Evolutionary conservation across 495 filamentous ascomycete genomes (phyloP), one percentile per base, ranked within the genome.

Genomic region (Penicillium manginii): DNA sequence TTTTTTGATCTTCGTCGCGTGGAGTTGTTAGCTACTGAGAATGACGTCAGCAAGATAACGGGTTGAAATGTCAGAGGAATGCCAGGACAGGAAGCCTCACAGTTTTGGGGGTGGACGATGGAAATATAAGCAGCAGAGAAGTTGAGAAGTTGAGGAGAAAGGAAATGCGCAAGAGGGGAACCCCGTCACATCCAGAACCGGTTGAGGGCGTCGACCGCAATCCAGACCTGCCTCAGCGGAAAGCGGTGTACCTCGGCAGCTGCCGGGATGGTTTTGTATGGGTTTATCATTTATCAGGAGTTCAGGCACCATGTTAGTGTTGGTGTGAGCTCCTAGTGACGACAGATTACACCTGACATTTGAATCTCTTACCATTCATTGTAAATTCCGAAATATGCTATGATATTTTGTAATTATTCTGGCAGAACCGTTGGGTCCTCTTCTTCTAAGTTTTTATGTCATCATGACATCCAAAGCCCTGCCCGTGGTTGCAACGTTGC

Each of bases 21-120:
- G 11, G 32, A 39, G 32, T 14, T 55, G 29, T 18, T 19, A 48
- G 29, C 15, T 19, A 48, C 53, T 35, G 40, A 39, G 54, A 32
- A 65, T 70, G 67, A 70, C 67, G 67, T 70, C 67, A 69, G 49
- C 61, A 50, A 53, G n/a, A 29, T 43, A 45, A 60, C 33, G n/a
- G 43, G 22, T 45, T 37, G 22, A 37, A 33, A 48, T 46, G 22
- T 42, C 3, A 45, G 26, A 55, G 19, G 39, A 46, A 17, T 26
- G 2, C 8, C 15, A 29, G 6, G 26, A 29, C 26, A 29, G 26
- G 26, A 8, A 29, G 9, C 6, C 26, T 29, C 26, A 29, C 26
- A 29, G 26, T 5, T 5, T 29, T 29, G 26, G 9, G 6, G 26
- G 26, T 5, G 26, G 26, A 29, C 9, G 26, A 29, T 29, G 26